Evolutionary conservation across 2,329 filamentous ascomycete genomes (phyloP), one percentile per base, ranked within the genome.

Genomic region (Colletotrichum sp.): DNA sequence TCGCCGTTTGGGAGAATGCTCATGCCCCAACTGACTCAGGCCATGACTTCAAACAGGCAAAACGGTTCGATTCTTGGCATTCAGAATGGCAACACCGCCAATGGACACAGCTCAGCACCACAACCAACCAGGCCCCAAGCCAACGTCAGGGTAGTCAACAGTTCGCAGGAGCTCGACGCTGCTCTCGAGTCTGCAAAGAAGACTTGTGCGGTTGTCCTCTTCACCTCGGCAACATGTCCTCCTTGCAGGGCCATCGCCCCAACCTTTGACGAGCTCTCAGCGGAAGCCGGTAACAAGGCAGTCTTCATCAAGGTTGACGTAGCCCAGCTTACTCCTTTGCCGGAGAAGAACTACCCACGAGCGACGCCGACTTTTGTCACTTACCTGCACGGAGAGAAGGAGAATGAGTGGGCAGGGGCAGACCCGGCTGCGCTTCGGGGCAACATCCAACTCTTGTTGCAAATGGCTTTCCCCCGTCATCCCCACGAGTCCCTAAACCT

Each of bases 1-100:
- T 97, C 95, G 0, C 95, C 95, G 0, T 94, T 98, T 81, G 97
- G 97, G 1, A 93, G 94, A 80, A 98, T 98, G 94, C 87, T 99
- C 75, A 91, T 94, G 81, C 95, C 96, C 6, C 93, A 96, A 71
- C 85, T 92, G 22, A 86, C 86, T 26, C 87, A 89, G 72, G 88
- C 89, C 72, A 84, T 91, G 68, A 87, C 89, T 55, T 84, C 86
- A n/a, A 87, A 86, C 63, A 87, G 88, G 64, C 86, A 87, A 55
- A 87, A 87, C 28, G 89, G 89, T 18, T 89, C 89, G 3, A 88
- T 91, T 39, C 85, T 91, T 3, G 90, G 90, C 3, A 86, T 92
- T 13, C 86, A 84, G 28, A 81, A 82, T 36, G 79, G 80, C 18
- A 72, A 79, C 5, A 75, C 79, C 48, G 77, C 79, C 48, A 77